Percentiles rank a stretch among this genome's conserved stretches.
These are phyloP conservation scores for Hymenoscyphus repandus DNA, from an alignment of 2,329 filamentous ascomycete genomes.

Conservation along the genomic window DNA sequence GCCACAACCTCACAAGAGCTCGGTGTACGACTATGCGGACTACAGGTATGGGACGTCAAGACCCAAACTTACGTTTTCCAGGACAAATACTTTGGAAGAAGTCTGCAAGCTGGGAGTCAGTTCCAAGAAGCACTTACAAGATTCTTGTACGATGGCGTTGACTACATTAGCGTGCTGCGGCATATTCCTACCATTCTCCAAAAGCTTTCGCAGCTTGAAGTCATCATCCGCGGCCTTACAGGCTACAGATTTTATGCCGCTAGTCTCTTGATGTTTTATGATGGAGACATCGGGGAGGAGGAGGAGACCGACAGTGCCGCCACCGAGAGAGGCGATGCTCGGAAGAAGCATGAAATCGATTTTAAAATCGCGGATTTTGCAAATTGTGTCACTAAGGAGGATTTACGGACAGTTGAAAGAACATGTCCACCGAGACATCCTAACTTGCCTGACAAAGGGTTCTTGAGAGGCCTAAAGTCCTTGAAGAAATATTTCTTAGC, in stretches of 20 bases:
- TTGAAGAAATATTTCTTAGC: slow-evolving; percentile 79
- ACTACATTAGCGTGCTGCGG: slow-evolving; percentile 70
- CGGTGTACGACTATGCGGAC: slow-evolving; percentile 87
- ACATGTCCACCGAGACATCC: slow-evolving; percentile 79
- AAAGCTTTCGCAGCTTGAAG: slow-evolving; percentile 77
- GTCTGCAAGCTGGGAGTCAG: slow-evolving; percentile 78
- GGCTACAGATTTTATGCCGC: slow-evolving; percentile 95
- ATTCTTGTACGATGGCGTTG: slow-evolving; percentile 87
- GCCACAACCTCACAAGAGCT: slow-evolving; percentile 87
- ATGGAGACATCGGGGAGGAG: slow-evolving; percentile 64
- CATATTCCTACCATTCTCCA: slow-evolving; percentile 85
- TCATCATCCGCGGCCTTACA: slow-evolving; percentile 71
- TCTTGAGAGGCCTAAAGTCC: slow-evolving; percentile 76
- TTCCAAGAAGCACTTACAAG: slow-evolving; percentile 84
- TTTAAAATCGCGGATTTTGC: slow-evolving; percentile 99
- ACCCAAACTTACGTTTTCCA: slow-evolving; percentile 87
- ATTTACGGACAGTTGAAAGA: slow-evolving; percentile 51
- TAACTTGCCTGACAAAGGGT: slow-evolving; percentile 77
- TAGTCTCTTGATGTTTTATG: slow-evolving; percentile 91
- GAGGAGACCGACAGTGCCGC: slow-evolving; percentile 39
- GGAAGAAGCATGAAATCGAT: slow-evolving; percentile 59
- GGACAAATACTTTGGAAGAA: slow-evolving; percentile 94
- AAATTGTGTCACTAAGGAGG: slow-evolving; percentile 89
- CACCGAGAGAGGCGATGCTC: slow-evolving; percentile 34
- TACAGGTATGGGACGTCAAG: slow-evolving; percentile 91